Percentiles rank a stretch among this genome's conserved stretches.
These are phyloP conservation scores for Aspergillus hortae DNA, from an alignment of 2,329 filamentous ascomycete genomes.

Conservation along the genomic window DNA sequence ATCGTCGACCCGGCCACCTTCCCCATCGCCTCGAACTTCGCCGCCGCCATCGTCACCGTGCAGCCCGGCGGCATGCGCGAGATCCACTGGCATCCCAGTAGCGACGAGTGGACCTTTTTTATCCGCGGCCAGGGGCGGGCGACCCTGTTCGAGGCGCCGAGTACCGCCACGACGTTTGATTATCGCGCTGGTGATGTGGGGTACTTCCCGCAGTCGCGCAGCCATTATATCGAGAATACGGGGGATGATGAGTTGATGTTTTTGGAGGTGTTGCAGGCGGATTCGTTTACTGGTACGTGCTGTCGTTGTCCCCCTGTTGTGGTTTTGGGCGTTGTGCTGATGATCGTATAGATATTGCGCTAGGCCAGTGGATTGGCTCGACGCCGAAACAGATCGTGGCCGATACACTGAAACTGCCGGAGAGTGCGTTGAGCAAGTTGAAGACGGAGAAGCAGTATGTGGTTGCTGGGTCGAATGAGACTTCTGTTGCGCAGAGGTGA, in stretches of 20 bases:
- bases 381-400: constrained; percentile 57
- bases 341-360: constrained; percentile 42
- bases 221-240: constrained; percentile 78
- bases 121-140: constrained; percentile 67
- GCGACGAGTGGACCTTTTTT: constrained; percentile 80
- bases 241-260: constrained; percentile 70
- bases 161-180: constrained; percentile 70
- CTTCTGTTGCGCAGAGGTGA: neutral
- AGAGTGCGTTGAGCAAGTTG: constrained; percentile 37
- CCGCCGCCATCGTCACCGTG: constrained; percentile 68
- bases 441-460: constrained; percentile 47
- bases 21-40: constrained; percentile 67
- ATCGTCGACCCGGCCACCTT: constrained; percentile 76
- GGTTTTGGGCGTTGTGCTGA: neutral
- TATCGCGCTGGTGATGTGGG: constrained; percentile 72
- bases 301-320: neutral
- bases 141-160: constrained; percentile 69
- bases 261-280: constrained; percentile 69
- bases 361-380: constrained; percentile 48
- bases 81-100: constrained; percentile 79
- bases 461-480: constrained; percentile 28
- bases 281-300: constrained; percentile 53
- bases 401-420: constrained; percentile 50
- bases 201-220: constrained; percentile 73
- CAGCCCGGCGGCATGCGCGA: constrained; percentile 69